Percentiles rank a stretch among this genome's conserved stretches.
phyloP scores from a whole-genome alignment of 208 protist genomes.

The Acanthamoeba royreba region DNA sequence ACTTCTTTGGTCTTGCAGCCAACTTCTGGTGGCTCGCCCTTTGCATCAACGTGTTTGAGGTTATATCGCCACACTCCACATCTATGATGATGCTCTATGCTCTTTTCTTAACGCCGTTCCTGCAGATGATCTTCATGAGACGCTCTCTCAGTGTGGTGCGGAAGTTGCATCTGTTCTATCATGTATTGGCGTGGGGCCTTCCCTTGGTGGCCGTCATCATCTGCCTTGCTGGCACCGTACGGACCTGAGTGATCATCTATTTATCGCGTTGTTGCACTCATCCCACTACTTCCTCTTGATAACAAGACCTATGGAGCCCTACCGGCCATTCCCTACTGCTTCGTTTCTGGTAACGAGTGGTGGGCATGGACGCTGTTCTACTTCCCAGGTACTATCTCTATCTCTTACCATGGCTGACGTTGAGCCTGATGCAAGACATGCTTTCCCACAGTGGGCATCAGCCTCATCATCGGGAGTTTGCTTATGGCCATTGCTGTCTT shows the following conservation, averaged over 20 bases:
- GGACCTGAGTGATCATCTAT: not conserved
- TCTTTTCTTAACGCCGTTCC: too few relatives aligned
- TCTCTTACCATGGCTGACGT: not conserved
- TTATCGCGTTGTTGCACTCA: not conserved
- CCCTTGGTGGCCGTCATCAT: not conserved
- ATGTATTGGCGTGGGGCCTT: not conserved
- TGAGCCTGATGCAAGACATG: not conserved
- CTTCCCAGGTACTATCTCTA: not conserved
- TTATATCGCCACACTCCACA: too few relatives aligned
- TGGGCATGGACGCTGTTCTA: not conserved
- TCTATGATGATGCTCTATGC: too few relatives aligned
- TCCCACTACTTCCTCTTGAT: not conserved
- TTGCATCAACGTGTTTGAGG: conserved; percentile 17
- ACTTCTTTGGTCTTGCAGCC: not conserved
- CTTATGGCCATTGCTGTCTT: not conserved
- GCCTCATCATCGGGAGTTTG: not conserved
- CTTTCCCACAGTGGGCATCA: not conserved
- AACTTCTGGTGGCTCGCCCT: conserved; percentile 38
- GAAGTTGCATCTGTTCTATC: not conserved
- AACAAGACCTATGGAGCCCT: not conserved
- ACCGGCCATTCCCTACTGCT: not conserved
- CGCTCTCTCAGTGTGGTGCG: not conserved
- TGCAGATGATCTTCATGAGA: not conserved
- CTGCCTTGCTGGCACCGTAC: not conserved
- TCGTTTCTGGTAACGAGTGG: not conserved